A percentile compares a stretch with the other conserved stretches of the same genome.
Evolutionary conservation across 192 early-diverging fungal species (phyloP).

Genomic region (Coemansia sp.): DNA sequence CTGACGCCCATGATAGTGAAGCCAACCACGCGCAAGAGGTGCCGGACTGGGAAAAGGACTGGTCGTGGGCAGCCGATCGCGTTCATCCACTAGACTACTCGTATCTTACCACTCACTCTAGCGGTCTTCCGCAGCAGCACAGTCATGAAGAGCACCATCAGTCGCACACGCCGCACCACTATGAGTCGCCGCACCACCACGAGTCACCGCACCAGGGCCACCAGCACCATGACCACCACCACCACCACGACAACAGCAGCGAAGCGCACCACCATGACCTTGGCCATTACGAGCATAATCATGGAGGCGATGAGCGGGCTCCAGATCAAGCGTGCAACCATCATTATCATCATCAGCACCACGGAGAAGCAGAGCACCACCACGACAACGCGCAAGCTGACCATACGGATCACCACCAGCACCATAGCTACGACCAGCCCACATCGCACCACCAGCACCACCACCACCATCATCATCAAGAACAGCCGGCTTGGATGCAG

Average conservation of each 20-base stretch:
- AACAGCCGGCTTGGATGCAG: slow-evolving; percentile 46
- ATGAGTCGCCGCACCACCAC: neutral
- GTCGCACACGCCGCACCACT: slow-evolving; percentile 4
- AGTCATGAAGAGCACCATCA: neutral
- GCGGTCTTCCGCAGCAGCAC: neutral
- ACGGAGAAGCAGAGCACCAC: neutral
- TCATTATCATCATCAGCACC: slow-evolving; percentile 6
- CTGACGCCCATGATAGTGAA: neutral
- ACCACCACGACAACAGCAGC: slow-evolving; percentile 2
- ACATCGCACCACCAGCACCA: neutral
- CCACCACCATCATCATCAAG: slow-evolving; percentile 6
- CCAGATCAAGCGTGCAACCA: neutral
- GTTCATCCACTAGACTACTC: slow-evolving; percentile 54
- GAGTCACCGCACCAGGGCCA: neutral
- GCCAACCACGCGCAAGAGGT: slow-evolving; percentile 24
- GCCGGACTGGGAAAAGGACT: slow-evolving; percentile 57
- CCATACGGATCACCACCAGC: neutral
- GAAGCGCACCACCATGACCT: slow-evolving; percentile 10
- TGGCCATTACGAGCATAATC: neutral
- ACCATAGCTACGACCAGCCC: neutral
- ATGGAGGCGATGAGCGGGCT: neutral
- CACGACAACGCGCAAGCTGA: neutral
- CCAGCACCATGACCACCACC: slow-evolving; percentile 3
- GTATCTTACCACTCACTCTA: slow-evolving; percentile 32
- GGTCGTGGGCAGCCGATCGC: slow-evolving; percentile 53